Evolutionary conservation across 805 yeast species (phyloP), one percentile per base, ranked within the genome.

Genomic region (Pichia californica): DNA sequence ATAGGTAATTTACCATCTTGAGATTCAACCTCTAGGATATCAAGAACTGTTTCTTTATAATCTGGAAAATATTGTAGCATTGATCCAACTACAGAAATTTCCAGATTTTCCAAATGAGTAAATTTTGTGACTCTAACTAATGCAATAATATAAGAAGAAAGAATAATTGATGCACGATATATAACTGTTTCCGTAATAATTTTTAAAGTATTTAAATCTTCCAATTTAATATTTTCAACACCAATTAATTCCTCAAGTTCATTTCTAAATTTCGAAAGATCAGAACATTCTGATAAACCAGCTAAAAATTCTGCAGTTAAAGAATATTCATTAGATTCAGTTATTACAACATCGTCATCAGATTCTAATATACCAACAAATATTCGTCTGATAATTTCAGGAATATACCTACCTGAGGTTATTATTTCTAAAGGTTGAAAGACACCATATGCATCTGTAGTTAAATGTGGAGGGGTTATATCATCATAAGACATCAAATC

Each of bases 351-450:
- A 21, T 21, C 8, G 25, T 21, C 8, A 19, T 20, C 10, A 13
- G 20, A 28, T 6, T 6, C 36, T 1, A 39, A n/a, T n/a, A n/a
- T 46, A 1, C 13, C 21, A 37, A 52, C 52, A 8, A 52, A 7
- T 32, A 51, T 47, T 10, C 40, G 34, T 36, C 83, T 60, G 6
- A 74, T 53, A 41, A 76, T 51, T 53, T 78, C 84, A 28, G 79
- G 74, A 32, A 79, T 57, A 55, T 77, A 76, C 47, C 83, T 60
- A 1, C 83, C 82, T 21, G 77, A 63, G 26, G 79, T 67, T 59
- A 77, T 56, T 46, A 73, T 61, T 55, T 79, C 84, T 26, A 71
- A 57, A 1, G 84, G 85, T 54, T 77, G 83, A 52, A 73, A 74
- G 10, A 75, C 56, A 1, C 48, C 52, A 30, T 51, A 45, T 16